Conservation (phyloP, 2,329 filamentous ascomycete genomes). For the Drechslerella dactyloides region DNA sequence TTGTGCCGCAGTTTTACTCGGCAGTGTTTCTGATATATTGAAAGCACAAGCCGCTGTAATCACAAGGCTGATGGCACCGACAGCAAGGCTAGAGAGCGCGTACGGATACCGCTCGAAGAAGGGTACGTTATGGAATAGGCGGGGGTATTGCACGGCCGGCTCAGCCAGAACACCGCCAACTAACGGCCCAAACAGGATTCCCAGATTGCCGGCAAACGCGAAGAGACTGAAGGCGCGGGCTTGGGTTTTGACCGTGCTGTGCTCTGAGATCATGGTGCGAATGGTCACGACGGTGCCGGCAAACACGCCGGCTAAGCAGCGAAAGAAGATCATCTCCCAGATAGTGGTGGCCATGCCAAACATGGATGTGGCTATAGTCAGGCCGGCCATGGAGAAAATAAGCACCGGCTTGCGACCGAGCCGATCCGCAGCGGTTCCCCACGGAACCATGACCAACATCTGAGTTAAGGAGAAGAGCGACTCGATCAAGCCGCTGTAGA, state of each 20-base stretch:
- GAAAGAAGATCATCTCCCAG: slow-evolving; percentile 76
- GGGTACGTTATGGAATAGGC: slow-evolving; percentile 63
- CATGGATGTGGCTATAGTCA: slow-evolving; percentile 66
- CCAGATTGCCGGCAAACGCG: slow-evolving; percentile 75
- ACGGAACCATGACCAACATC: slow-evolving; percentile 77
- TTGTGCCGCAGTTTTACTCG: slow-evolving; percentile 24
- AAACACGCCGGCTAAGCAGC: slow-evolving; percentile 75
- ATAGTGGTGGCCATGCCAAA: slow-evolving; percentile 73
- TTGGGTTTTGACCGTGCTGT: slow-evolving; percentile 72
- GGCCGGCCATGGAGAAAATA: slow-evolving; percentile 70
- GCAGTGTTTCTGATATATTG: slow-evolving; percentile 68
- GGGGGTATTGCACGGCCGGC: slow-evolving; percentile 69
- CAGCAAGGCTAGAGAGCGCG: slow-evolving; percentile 68
- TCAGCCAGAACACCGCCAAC: slow-evolving; percentile 73
- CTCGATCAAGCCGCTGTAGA: slow-evolving; percentile 78
- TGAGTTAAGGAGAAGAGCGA: slow-evolving; percentile 76
- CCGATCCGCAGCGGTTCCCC: slow-evolving; percentile 72
- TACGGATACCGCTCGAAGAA: slow-evolving; percentile 73
- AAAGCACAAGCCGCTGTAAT: slow-evolving; percentile 64
- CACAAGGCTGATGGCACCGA: slow-evolving; percentile 64
- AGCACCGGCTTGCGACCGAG: slow-evolving; percentile 76
- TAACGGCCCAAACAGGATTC: slow-evolving; percentile 74
- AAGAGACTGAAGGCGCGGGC: slow-evolving; percentile 78
- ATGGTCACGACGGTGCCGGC: slow-evolving; percentile 76
- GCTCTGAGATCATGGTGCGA: slow-evolving; percentile 77